Base-by-base conservation (phyloP, 2,329 filamentous ascomycete species). In the Hymenoscyphus fraxineus region DNA sequence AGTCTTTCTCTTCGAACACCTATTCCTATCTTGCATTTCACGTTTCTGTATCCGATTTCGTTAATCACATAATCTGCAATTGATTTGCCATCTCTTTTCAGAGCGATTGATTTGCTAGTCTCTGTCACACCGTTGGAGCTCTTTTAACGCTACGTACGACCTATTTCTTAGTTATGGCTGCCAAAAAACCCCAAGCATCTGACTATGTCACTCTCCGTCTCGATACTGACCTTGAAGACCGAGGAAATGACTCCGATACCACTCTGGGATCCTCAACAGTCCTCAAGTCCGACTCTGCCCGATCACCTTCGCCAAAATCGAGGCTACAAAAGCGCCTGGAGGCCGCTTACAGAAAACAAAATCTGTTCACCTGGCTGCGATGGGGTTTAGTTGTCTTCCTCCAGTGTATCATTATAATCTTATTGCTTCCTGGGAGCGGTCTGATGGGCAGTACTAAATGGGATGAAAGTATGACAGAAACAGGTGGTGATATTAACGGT, bases 401-500 rank as follows among this genome's bases (percentile, higher is more conserved):
- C 15, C 74, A 76, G 56, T 59, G 60, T 3, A 54, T 74, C 16
- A 75, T 74, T 27, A 59, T 75, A 2, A 59, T 71, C n/a, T 57
- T 73, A n/a, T 47, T 75, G 16, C 31, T 73, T 15, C 70, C 68
- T 0, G 61, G 58, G 4, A 64, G 59, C 44, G 68, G 68, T 12
- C 59, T 66, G 22, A 41, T 70, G 61, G 61, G 32, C 44, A 38
- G 51, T 55, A 47, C 31, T 9, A 61, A 61, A 35, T 68, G 65
- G 64, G 60, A 60, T 38, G 40, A 59, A n/a, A 54, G n/a, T 2
- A 67, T 68, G 60, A 70, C 70, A 10, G 74, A 76, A 64, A 75
- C 74, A 0, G 74, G 74, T 19, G 73, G 69, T n/a, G 74, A 76
- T 71, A 68, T 76, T 15, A 76, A 76, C 67, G 74, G 73, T 2